Percentiles rank a stretch among this genome's conserved stretches.
These are phyloP conservation scores for Cadophora sp. DNA, from an alignment of 2,329 filamentous ascomycete genomes.

Conservation along the genomic window DNA sequence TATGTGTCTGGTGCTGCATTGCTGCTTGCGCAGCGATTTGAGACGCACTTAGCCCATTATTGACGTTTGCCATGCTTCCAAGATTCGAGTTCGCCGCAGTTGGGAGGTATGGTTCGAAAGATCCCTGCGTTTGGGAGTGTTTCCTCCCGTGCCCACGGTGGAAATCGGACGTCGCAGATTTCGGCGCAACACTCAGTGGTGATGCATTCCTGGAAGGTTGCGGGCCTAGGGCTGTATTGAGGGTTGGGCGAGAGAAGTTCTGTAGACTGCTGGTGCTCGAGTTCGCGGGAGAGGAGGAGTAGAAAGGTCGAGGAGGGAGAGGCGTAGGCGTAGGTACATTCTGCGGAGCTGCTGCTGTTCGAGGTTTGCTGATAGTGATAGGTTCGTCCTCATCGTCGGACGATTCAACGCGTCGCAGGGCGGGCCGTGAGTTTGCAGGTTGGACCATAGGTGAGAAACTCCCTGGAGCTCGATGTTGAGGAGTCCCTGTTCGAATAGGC, in stretches of 20 bases:
- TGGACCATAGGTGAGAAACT: conserved; percentile 46
- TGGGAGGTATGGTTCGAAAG: conserved; percentile 77
- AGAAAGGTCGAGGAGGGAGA: conserved; percentile 54
- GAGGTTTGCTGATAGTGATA: conserved; percentile 56
- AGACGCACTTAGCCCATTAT: conserved; percentile 63
- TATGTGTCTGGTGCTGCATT: conserved; percentile 64
- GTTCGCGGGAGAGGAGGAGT: conserved; percentile 56
- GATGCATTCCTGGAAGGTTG: conserved; percentile 47
- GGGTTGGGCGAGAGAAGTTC: conserved; percentile 64
- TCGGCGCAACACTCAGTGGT: conserved; percentile 51
- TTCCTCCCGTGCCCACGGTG: conserved; percentile 62
- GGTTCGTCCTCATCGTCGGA: conserved; percentile 53
- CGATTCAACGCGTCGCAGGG: conserved; percentile 54
- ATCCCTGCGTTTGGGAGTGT: conserved; percentile 76
- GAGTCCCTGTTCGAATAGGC: conserved; percentile 29
- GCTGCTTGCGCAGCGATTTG: conserved; percentile 83
- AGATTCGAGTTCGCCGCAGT: conserved; percentile 54
- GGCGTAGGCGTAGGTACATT: conserved; percentile 30
- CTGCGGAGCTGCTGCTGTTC: conserved; percentile 42
- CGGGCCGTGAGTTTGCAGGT: conserved; percentile 47
- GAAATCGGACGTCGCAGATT: conserved; percentile 43
- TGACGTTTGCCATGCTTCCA: conserved; percentile 43
- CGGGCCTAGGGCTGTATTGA: conserved; percentile 18
- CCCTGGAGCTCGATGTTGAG: conserved; percentile 39
- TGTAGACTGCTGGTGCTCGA: conserved; percentile 55